These are phyloP conservation scores for Phtheirospermum japonicum DNA, from an alignment of 257 asterid species.

Conservation along the genomic window DNA sequence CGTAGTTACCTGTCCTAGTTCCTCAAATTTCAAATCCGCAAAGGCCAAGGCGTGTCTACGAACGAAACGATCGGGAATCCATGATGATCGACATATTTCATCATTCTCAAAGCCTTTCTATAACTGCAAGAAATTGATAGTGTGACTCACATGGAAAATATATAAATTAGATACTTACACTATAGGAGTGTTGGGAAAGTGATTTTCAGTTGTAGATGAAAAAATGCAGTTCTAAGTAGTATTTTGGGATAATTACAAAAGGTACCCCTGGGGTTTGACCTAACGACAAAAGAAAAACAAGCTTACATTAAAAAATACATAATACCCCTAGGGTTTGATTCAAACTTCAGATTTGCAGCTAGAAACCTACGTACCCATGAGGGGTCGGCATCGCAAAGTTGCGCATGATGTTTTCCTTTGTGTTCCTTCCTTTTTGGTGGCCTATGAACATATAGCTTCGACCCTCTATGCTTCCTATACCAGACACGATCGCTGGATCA, in stretches of 20 bases:
- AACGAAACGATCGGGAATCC: slow-evolving; percentile 52
- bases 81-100: slow-evolving; percentile 54
- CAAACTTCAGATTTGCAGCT: neutral
- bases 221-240: too few relatives aligned
- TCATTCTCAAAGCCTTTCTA: too few relatives aligned
- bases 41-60: slow-evolving; percentile 53
- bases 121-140: too few relatives aligned
- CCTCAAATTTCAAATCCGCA: slow-evolving; percentile 74
- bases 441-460: too few relatives aligned
- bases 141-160: too few relatives aligned
- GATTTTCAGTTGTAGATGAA: too few relatives aligned
- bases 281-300: slow-evolving; percentile 28
- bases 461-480: too few relatives aligned
- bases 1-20: slow-evolving; percentile 44
- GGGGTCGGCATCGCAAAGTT: slow-evolving; percentile 66
- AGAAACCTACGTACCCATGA: slow-evolving; percentile 47
- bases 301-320: neutral
- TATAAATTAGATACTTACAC: too few relatives aligned
- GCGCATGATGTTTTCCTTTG: slow-evolving; percentile 52
- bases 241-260: too few relatives aligned
- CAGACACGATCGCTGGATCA: too few relatives aligned
- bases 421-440: slow-evolving; percentile 52
- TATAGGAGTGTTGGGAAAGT: too few relatives aligned
- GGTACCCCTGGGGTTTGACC: slow-evolving; percentile 47
- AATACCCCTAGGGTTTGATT: neutral